Percentiles rank a stretch among this genome's conserved stretches.
Evolutionary conservation across 2,329 filamentous ascomycete genomes (phyloP).

Genomic region (Raffaelea albimanens): DNA sequence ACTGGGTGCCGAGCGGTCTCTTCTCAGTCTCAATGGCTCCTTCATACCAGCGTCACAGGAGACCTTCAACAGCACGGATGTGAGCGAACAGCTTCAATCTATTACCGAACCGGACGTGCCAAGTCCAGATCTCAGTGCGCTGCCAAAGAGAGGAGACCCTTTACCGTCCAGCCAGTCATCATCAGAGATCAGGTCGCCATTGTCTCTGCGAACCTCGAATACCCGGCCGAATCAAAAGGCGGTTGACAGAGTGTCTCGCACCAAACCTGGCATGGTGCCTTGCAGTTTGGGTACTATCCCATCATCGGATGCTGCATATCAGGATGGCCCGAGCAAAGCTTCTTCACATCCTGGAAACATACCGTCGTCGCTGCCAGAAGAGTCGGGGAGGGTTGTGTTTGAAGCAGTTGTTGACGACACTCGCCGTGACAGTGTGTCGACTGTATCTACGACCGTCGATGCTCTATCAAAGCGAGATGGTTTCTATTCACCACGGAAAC

Average conservation of each 20-base stretch:
- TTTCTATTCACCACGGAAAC: too few species aligned
- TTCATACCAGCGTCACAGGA: too few species aligned
- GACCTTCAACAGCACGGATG: too few species aligned
- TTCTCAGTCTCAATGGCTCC: neutral
- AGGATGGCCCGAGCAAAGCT: neutral
- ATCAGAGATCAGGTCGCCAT: neutral
- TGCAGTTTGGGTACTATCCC: neutral
- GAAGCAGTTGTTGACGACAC: too few species aligned
- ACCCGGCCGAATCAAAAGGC: too few species aligned
- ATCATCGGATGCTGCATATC: neutral
- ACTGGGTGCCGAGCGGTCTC: slow-evolving; percentile 13
- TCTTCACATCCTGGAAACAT: slow-evolving; percentile 4
- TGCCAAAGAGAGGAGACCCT: neutral
- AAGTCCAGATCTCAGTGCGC: slow-evolving; percentile 6
- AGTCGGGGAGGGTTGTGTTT: too few species aligned
- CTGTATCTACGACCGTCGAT: too few species aligned
- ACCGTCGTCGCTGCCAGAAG: slow-evolving; percentile 12
- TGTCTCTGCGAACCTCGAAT: neutral
- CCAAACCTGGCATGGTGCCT: neutral
- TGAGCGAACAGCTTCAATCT: neutral
- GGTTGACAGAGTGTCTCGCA: neutral
- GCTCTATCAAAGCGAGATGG: too few species aligned
- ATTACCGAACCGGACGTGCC: neutral
- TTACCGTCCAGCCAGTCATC: neutral
- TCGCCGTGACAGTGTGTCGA: too few species aligned